Evolutionary conservation across 768 basidiomycete species (phyloP).

Genomic region (Infundibulicybe gibba): DNA sequence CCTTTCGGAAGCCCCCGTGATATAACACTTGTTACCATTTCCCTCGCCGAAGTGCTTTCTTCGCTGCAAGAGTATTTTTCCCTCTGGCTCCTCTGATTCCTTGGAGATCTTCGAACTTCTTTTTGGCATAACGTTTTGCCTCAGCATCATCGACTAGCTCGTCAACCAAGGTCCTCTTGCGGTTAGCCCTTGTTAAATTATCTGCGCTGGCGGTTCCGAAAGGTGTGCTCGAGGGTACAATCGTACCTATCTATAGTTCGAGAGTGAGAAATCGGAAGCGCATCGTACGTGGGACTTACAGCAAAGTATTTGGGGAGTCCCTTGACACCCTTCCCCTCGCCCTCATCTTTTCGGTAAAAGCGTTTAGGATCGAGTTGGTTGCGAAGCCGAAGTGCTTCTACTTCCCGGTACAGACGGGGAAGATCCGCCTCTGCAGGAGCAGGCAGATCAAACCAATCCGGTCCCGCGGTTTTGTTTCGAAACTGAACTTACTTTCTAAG

Average conservation of each 20-base stretch:
- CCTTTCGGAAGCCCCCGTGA: neutral
- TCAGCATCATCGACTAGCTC: constrained; percentile 89
- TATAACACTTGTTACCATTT: constrained; percentile 73
- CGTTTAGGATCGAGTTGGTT: constrained; percentile 91
- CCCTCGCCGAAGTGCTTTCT: constrained; percentile 54
- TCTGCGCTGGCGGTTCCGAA: constrained; percentile 69
- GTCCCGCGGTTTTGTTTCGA: constrained; percentile 69
- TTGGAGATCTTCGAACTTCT: constrained; percentile 83
- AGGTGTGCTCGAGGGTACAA: constrained; percentile 65
- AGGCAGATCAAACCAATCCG: constrained; percentile 86
- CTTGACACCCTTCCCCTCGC: constrained; percentile 82
- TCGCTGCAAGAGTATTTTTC: constrained; percentile 63
- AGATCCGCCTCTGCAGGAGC: constrained; percentile 78
- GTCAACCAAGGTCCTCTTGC: constrained; percentile 84
- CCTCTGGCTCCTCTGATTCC: constrained; percentile 63
- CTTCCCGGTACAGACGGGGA: constrained; percentile 77
- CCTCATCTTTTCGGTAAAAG: constrained; percentile 85
- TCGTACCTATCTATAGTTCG: constrained; percentile 66
- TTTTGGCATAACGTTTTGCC: constrained; percentile 84
- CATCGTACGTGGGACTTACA: constrained; percentile 37
- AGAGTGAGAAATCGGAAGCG: constrained; percentile 8
- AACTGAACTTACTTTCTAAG: constrained; percentile 38
- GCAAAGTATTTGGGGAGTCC: constrained; percentile 87
- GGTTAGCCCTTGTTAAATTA: constrained; percentile 63
- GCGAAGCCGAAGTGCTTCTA: constrained; percentile 80